phyloP scores from a whole-genome alignment of 495 filamentous ascomycete genomes.

The Penicillium roqueforti region DNA sequence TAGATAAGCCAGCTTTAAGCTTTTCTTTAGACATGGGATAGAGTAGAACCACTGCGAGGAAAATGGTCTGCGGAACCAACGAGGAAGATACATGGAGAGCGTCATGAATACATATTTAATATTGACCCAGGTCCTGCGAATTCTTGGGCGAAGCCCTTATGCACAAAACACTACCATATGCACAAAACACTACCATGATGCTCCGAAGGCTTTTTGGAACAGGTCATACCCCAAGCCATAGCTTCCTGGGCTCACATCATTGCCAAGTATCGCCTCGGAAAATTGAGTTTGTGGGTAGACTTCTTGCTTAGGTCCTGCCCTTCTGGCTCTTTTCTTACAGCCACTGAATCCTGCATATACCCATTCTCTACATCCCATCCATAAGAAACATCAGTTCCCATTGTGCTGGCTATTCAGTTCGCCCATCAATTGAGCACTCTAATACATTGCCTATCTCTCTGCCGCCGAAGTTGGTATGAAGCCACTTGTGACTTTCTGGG shows the following conservation, averaged over 20 bases:
- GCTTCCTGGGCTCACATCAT: slow-evolving; percentile 29
- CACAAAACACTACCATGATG: slow-evolving; percentile 7
- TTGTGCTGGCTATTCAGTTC: slow-evolving; percentile 56
- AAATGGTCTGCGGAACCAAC: slow-evolving; percentile 11
- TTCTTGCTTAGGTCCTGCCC: slow-evolving; percentile 41
- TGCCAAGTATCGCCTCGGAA: slow-evolving; percentile 23
- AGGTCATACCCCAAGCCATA: not conserved
- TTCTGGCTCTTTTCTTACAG: slow-evolving; percentile 59
- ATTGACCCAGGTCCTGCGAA: not conserved
- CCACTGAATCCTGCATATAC: slow-evolving; percentile 53
- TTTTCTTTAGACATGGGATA: slow-evolving; percentile 21
- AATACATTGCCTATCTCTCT: slow-evolving; percentile 51
- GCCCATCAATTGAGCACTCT: slow-evolving; percentile 55
- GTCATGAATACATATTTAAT: not conserved
- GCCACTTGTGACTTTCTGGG: slow-evolving; percentile 52
- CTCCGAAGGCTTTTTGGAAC: not conserved
- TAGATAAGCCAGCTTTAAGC: not conserved
- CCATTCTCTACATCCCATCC: slow-evolving; percentile 47
- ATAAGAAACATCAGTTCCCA: slow-evolving; percentile 58
- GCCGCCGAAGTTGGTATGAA: slow-evolving; percentile 44
- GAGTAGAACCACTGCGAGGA: slow-evolving; percentile 18
- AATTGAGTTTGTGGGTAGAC: slow-evolving; percentile 45
- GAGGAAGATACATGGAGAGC: slow-evolving; percentile 14
- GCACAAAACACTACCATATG: not conserved
- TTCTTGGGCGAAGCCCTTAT: not conserved